These are phyloP conservation scores for Cyphellophora europaea DNA, from an alignment of 2,329 filamentous ascomycete species.

Conservation along the genomic window DNA sequence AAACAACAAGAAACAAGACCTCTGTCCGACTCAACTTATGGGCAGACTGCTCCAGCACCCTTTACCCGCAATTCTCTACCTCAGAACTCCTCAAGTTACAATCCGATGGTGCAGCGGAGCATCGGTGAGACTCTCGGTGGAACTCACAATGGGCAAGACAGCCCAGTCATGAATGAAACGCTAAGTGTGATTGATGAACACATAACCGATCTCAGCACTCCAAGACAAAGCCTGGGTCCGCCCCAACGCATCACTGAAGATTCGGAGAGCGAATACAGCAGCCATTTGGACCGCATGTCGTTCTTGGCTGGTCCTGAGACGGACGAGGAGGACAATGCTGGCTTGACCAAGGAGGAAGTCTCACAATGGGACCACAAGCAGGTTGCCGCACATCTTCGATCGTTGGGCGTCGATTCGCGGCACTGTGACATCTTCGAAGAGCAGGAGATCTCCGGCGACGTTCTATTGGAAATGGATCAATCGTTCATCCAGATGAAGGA, in stretches of 20 bases:
- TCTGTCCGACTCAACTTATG: neutral
- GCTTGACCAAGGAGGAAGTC: conserved; percentile 66
- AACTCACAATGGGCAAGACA: conserved; percentile 46
- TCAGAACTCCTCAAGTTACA: neutral
- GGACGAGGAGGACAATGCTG: conserved; percentile 74
- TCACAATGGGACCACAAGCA: conserved; percentile 68
- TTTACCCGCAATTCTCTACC: neutral
- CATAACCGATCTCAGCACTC: conserved; percentile 73
- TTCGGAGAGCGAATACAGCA: conserved; percentile 85
- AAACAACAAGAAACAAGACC: neutral
- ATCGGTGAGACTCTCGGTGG: conserved; percentile 38
- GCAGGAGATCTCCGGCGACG: conserved; percentile 91
- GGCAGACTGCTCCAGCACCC: neutral
- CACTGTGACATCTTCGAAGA: conserved; percentile 93
- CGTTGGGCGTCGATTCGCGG: conserved; percentile 71
- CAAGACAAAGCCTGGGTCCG: conserved; percentile 40
- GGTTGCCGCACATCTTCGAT: conserved; percentile 83
- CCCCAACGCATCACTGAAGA: conserved; percentile 30
- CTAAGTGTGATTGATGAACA: conserved; percentile 95
- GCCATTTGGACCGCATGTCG: conserved; percentile 63
- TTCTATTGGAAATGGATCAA: conserved; percentile 89
- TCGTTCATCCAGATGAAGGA: conserved; percentile 91
- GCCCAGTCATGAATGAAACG: conserved; percentile 85
- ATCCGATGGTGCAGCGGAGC: conserved; percentile 31
- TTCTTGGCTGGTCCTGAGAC: conserved; percentile 93